A percentile compares a stretch with the other conserved stretches of the same genome.
Evolutionary conservation across 2,329 filamentous ascomycete genomes (phyloP).

Genomic region (Fusarium nurragi): DNA sequence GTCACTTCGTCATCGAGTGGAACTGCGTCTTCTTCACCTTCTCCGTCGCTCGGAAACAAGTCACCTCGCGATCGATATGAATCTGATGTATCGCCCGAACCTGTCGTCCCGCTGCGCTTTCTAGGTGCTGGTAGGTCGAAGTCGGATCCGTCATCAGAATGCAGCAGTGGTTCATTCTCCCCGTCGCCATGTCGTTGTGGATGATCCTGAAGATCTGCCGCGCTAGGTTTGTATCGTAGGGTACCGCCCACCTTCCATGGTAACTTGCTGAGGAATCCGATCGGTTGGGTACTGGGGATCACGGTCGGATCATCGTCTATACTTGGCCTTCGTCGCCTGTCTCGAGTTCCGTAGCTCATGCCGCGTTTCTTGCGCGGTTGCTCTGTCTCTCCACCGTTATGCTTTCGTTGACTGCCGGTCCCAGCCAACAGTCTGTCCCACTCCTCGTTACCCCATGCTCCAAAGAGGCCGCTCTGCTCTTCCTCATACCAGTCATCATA

Average conservation of each 20-base stretch:
- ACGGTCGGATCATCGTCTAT: slow-evolving; percentile 79
- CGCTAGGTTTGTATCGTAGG: slow-evolving; percentile 87
- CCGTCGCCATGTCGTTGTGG: slow-evolving; percentile 65
- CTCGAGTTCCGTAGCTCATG: slow-evolving; percentile 89
- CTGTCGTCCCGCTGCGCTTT: slow-evolving; percentile 79
- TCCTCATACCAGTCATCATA: slow-evolving; percentile 95
- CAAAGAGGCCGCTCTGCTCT: slow-evolving; percentile 66
- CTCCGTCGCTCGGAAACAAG: slow-evolving; percentile 85
- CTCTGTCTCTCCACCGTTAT: slow-evolving; percentile 51
- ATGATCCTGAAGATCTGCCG: slow-evolving; percentile 89
- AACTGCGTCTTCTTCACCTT: slow-evolving; percentile 92
- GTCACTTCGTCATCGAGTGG: slow-evolving; percentile 93
- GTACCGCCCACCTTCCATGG: slow-evolving; percentile 87
- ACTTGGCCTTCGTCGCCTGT: slow-evolving; percentile 59
- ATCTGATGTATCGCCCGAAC: slow-evolving; percentile 83
- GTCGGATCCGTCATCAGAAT: slow-evolving; percentile 47
- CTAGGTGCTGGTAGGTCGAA: slow-evolving; percentile 47
- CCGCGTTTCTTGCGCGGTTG: slow-evolving; percentile 78
- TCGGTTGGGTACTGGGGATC: slow-evolving; percentile 85
- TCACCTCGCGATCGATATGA: slow-evolving; percentile 89
- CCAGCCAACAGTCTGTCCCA: slow-evolving; percentile 84
- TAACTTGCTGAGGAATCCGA: slow-evolving; percentile 84
- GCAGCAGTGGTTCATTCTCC: slow-evolving; percentile 77
- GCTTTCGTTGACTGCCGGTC: slow-evolving; percentile 61
- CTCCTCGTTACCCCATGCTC: slow-evolving; percentile 81